These are phyloP conservation scores for Aspergillus sp. DNA, from an alignment of 2,329 filamentous ascomycete genomes.

Conservation along the genomic window DNA sequence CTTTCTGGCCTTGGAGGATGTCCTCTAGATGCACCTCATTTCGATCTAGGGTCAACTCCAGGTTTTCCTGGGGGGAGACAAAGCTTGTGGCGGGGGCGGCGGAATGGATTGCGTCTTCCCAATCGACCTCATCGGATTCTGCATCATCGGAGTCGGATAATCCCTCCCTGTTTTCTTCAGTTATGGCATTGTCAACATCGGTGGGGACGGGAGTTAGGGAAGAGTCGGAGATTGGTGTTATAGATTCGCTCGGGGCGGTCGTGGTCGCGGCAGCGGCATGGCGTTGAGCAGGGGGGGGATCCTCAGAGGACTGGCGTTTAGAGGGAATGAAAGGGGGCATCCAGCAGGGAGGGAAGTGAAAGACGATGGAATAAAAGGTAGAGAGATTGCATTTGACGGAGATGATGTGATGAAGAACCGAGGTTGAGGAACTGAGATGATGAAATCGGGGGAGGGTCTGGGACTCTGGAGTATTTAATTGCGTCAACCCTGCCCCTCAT, in stretches of 20 bases:
- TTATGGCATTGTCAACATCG: conserved; percentile 37
- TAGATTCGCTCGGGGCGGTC: conserved; percentile 18
- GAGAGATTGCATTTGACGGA: background rate
- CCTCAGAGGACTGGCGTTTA: conserved; percentile 40
- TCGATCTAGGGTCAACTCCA: conserved; percentile 68
- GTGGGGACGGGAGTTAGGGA: conserved; percentile 38
- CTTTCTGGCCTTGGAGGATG: conserved; percentile 70
- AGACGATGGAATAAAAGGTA: background rate
- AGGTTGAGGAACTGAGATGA: conserved; percentile 5
- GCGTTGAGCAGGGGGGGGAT: conserved; percentile 37
- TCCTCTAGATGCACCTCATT: conserved; percentile 60
- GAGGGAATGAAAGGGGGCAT: conserved; percentile 51
- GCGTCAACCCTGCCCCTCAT: background rate
- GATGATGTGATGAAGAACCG: conserved; percentile 2
- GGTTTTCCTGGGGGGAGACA: conserved; percentile 60
- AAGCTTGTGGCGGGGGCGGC: conserved; percentile 36
- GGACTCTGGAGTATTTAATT: background rate
- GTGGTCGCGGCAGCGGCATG: conserved; percentile 29
- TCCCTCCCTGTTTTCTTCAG: conserved; percentile 29
- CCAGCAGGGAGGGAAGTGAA: conserved; percentile 13
- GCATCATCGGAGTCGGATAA: conserved; percentile 47
- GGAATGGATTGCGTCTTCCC: conserved; percentile 57
- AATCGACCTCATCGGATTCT: conserved; percentile 60
- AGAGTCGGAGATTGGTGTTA: conserved; percentile 31
- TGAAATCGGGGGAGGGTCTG: background rate